Evolutionary conservation across 345 rosid species (phyloP).

Genomic region (Cochlearia excelsa): DNA sequence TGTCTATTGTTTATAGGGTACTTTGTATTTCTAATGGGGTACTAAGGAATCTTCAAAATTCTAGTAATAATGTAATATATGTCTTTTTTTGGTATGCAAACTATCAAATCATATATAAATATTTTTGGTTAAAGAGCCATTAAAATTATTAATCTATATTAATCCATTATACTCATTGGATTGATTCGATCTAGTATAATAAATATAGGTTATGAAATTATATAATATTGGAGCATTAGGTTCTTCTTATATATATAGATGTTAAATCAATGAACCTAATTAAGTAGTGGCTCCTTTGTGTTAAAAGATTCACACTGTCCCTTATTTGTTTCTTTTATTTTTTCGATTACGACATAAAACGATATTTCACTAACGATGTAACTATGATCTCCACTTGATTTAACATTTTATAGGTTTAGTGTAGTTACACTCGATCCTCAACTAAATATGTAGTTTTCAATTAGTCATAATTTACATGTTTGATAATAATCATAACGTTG

Average conservation of each 20-base stretch:
- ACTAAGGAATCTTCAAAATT: too few species aligned
- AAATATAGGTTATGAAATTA: conserved; percentile 7
- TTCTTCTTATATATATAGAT: conserved; percentile 29
- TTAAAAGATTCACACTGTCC: conserved; percentile 38
- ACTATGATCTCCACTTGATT: conserved; percentile 29
- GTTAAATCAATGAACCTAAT: conserved; percentile 37
- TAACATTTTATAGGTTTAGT: conserved; percentile 31
- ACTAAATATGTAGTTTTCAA: conserved; percentile 21
- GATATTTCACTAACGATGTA: conserved; percentile 31
- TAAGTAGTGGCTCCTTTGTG: conserved; percentile 38
- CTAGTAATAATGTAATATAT: too few species aligned
- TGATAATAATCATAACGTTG: background rate
- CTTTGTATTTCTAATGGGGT: too few species aligned
- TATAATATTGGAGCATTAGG: conserved; percentile 31
- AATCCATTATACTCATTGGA: conserved; percentile 14
- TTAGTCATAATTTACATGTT: conserved; percentile 21
- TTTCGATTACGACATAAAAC: conserved; percentile 24
- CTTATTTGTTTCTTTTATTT: conserved; percentile 11
- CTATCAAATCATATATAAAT: too few species aligned
- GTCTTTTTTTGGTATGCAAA: too few species aligned
- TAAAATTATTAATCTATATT: conserved; percentile 7
- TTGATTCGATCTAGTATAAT: conserved; percentile 19
- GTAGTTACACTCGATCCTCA: conserved; percentile 31
- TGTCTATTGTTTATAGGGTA: too few species aligned
- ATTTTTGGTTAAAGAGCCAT: background rate